These are phyloP conservation scores for Effrenium voratum DNA, from an alignment of 73 alveolate species.

Conservation along the genomic window DNA sequence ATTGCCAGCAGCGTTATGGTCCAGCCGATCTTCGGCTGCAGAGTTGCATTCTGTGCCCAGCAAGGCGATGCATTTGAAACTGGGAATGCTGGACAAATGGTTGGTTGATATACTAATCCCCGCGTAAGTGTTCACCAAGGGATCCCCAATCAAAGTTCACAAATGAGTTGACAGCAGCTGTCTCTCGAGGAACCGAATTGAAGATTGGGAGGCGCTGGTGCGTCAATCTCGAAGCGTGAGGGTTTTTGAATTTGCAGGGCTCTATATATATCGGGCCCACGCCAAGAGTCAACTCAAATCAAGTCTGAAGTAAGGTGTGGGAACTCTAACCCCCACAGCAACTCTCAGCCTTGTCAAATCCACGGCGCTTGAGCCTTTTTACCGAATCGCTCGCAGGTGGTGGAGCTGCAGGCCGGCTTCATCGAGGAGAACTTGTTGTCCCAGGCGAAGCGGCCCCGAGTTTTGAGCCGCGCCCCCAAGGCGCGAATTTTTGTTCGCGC, in stretches of 20 bases:
- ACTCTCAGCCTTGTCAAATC: not conserved
- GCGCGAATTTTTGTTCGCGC: not conserved
- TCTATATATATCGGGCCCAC: too few species aligned
- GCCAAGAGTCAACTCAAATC: too few species aligned
- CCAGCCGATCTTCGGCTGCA: conserved; percentile 49
- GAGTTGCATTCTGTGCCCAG: not conserved
- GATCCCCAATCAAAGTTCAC: not conserved
- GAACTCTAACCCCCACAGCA: not conserved
- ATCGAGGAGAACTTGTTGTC: conserved; percentile 67
- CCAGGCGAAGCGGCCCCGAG: not conserved
- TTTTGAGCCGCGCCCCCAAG: too few species aligned
- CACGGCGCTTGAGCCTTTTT: too few species aligned
- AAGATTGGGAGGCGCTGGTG: conserved; percentile 59
- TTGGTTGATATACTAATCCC: not conserved
- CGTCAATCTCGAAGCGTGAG: too few species aligned
- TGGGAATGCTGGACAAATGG: not conserved
- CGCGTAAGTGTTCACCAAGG: not conserved
- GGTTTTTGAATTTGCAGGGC: too few species aligned
- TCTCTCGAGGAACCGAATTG: conserved; percentile 86
- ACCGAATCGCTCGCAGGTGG: conserved; percentile 18
- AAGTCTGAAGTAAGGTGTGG: not conserved
- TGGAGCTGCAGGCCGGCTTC: conserved; percentile 69
- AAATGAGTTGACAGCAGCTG: not conserved
- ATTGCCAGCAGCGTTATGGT: conserved; percentile 58
- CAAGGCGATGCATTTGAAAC: not conserved